phyloP scores from a whole-genome alignment of 176 grass and related monocot genomes.

The Aegilops longissima region DNA sequence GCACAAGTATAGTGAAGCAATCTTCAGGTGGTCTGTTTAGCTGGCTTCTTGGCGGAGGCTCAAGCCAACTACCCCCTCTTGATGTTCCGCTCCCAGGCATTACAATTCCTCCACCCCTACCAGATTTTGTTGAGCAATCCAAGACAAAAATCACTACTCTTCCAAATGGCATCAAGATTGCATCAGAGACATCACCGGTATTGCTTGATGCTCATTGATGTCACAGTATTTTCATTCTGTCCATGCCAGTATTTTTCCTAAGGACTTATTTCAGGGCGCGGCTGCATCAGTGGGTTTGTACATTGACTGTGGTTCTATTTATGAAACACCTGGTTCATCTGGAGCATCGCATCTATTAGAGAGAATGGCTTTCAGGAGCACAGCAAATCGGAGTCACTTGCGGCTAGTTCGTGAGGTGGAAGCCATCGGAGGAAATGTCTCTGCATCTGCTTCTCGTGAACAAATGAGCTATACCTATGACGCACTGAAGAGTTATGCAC shows the following conservation, averaged over 20 bases:
- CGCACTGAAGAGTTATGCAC: conserved; percentile 66
- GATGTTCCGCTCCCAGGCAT: conserved; percentile 55
- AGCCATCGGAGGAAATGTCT: conserved; percentile 75
- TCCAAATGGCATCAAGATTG: conserved; percentile 76
- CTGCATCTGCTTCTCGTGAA: conserved; percentile 71
- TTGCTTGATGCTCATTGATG: conserved; percentile 13
- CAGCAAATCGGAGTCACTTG: conserved; percentile 67
- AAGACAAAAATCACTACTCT: conserved; percentile 74
- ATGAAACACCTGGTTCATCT: conserved; percentile 56
- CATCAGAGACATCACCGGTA: conserved; percentile 57
- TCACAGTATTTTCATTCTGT: conserved; percentile 11
- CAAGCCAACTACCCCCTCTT: conserved; percentile 49
- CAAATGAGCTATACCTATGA: conserved; percentile 91
- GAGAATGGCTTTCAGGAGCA: conserved; percentile 82
- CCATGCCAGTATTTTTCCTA: conserved; percentile 12
- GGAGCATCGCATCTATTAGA: conserved; percentile 77
- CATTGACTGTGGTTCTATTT: conserved; percentile 83
- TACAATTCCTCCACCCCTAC: conserved; percentile 43
- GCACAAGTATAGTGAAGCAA: conserved; percentile 55
- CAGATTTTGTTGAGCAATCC: conserved; percentile 57
- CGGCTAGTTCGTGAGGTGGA: conserved; percentile 77
- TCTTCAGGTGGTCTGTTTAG: conserved; percentile 54
- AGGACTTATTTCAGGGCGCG: conserved; percentile 43
- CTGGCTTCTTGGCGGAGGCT: conserved; percentile 60
- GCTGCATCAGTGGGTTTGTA: conserved; percentile 76